A percentile compares a stretch with the other conserved stretches of the same genome.
phyloP scores from a whole-genome alignment of 768 basidiomycete genomes.

The Clathrus columnatus region DNA sequence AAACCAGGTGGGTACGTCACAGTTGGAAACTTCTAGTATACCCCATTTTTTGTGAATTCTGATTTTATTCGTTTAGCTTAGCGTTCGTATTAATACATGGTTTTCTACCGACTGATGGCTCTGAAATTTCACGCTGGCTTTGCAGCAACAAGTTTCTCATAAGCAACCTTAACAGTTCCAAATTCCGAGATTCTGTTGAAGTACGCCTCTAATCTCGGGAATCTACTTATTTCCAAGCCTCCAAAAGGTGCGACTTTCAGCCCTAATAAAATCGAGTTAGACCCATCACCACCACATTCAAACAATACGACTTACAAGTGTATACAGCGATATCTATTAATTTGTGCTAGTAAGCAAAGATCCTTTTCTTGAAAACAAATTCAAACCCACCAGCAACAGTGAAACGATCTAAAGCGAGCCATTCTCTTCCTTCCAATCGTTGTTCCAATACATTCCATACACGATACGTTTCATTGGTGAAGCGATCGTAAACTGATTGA shows the following conservation, averaged over 20 bases:
- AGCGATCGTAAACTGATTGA: slow-evolving; percentile 9
- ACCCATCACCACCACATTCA: background rate
- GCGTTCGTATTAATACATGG: too few species aligned
- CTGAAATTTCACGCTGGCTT: background rate
- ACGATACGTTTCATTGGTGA: slow-evolving; percentile 15
- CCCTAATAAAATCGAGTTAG: background rate
- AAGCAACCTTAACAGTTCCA: background rate
- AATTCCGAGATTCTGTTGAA: background rate
- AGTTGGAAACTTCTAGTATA: too few species aligned
- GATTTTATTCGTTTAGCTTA: too few species aligned
- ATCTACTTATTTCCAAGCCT: background rate
- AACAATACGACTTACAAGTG: background rate
- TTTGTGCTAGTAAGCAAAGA: background rate
- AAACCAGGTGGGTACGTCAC: background rate
- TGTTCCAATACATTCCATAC: slow-evolving; percentile 16
- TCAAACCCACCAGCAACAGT: background rate
- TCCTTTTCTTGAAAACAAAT: background rate
- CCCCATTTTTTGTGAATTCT: too few species aligned
- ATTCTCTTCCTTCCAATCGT: slow-evolving; percentile 24
- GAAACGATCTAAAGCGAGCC: slow-evolving; percentile 19
- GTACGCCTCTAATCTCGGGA: background rate
- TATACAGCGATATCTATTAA: background rate
- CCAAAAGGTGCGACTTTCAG: background rate
- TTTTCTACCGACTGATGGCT: too few species aligned
- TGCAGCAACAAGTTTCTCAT: background rate